Evolutionary conservation across 2,329 filamentous ascomycete genomes (phyloP).

Genomic region (Plenodomus biglobosus): DNA sequence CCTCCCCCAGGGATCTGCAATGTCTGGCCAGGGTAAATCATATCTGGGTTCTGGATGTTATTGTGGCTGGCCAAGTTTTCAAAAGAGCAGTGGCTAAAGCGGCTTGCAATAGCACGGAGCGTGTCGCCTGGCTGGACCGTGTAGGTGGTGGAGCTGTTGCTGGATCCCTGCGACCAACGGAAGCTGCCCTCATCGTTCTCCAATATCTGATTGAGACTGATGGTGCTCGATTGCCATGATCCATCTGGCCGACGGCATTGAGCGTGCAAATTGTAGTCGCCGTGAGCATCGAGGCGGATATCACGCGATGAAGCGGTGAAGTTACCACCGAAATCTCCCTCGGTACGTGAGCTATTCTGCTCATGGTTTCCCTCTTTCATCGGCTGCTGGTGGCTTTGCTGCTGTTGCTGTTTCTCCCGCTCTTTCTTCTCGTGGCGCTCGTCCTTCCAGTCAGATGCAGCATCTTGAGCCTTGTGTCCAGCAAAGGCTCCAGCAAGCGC

Average conservation of each 20-base stretch:
- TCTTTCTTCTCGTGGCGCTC: constrained; percentile 34
- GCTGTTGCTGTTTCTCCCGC: constrained; percentile 25
- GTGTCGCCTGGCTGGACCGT: constrained; percentile 33
- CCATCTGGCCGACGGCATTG: constrained; percentile 28
- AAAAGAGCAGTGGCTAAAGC: constrained; percentile 28
- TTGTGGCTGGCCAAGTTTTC: constrained; percentile 30
- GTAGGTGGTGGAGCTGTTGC: constrained; percentile 16
- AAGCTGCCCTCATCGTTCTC: constrained; percentile 30
- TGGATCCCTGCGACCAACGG: constrained; percentile 24
- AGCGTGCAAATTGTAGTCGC: constrained; percentile 31
- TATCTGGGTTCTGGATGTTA: constrained; percentile 28
- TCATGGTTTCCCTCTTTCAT: background rate
- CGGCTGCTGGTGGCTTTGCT: constrained; percentile 12
- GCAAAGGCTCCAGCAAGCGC: constrained; percentile 29
- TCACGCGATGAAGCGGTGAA: constrained; percentile 28
- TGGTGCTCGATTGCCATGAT: constrained; percentile 24
- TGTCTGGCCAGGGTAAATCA: constrained; percentile 33
- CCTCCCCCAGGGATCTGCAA: constrained; percentile 25
- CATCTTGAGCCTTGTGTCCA: constrained; percentile 28
- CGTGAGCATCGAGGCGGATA: constrained; percentile 29
- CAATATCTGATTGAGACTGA: constrained; percentile 25
- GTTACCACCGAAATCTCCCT: constrained; percentile 24
- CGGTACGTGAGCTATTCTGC: constrained; percentile 5
- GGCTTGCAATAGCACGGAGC: constrained; percentile 27
- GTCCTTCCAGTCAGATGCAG: constrained; percentile 26